Evolutionary conservation across 2,329 filamentous ascomycete genomes (phyloP), one percentile per base, ranked within the genome.

Genomic region (Didymella lethalis): DNA sequence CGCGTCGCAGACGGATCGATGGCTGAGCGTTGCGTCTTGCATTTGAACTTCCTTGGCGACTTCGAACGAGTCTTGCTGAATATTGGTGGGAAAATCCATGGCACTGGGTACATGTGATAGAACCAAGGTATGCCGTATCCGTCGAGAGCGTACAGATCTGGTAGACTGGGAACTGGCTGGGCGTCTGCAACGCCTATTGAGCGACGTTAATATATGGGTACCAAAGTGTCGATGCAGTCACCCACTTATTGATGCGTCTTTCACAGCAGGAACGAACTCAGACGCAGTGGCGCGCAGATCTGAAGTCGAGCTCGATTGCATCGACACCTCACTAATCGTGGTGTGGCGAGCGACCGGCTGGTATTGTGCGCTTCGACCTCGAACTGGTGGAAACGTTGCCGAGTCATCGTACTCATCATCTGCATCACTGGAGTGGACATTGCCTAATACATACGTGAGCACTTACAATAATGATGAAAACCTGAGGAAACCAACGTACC

Each of bases 271-370:
- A 34, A 75, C 56, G 28, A 76, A 76, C 18, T 68, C 71, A 7
- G 65, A 57, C 4, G 73, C 74, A 32, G 72, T 75, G 12, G 74
- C 64, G 32, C 74, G 69, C 20, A 76, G 61, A 23, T 69, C 66
- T 0, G 72, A 74, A 10, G 54, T 31, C 25, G 50, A 32, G 54
- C 56, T 68, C 26, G 66, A 67, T 20, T 58, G 59, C 16, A 51
- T 48, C n/a, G 66, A 70, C 20, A 47, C 18, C 29, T 63, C 56
- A 48, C 64, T 67, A 14, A 45, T 23, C 10, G 46, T 45, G n/a
- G 66, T 50, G 11, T 38, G 45, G 6, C 48, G 51, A 1, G 23
- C 18, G 23, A 18, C 46, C 5, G 64, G 52, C 7, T 49, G 36
- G 48, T 59, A 57, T 31, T 65, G 46, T 14, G 58, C 51, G 16